Percentiles rank a stretch among this genome's conserved stretches.
Evolutionary conservation across 768 basidiomycete genomes (phyloP).

Genomic region (Agaricus bisporus): DNA sequence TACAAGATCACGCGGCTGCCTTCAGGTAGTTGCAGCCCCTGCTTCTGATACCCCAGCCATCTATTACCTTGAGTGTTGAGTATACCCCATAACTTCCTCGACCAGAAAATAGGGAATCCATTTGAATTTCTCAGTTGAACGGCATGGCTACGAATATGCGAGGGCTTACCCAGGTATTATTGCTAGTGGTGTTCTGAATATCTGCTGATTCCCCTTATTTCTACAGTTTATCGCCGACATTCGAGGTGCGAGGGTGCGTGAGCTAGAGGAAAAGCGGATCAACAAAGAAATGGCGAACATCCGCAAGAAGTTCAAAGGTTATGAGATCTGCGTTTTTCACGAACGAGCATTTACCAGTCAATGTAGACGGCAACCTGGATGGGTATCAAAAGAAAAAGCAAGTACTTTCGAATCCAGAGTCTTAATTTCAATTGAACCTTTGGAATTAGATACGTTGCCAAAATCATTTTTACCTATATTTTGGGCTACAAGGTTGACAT

Average conservation of each 20-base stretch:
- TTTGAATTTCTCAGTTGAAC: background rate
- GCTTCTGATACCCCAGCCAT: background rate
- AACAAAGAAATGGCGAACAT: constrained; percentile 99
- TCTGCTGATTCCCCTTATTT: constrained; percentile 11
- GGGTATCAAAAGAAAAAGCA: constrained; percentile 94
- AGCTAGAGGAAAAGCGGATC: constrained; percentile 96
- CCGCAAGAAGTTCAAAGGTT: constrained; percentile 97
- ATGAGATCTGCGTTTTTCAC: constrained; percentile 4
- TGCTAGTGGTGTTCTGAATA: background rate
- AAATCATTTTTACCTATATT: constrained; percentile 99
- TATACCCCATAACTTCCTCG: background rate
- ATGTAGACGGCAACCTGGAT: constrained; percentile 74
- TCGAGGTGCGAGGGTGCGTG: constrained; percentile 91
- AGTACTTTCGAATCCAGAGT: constrained; percentile 16
- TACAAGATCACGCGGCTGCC: no score
- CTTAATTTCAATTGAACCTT: constrained; percentile 5
- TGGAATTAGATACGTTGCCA: constrained; percentile 80
- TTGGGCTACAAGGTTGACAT: constrained; percentile 98
- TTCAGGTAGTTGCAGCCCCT: no score
- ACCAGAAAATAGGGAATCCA: background rate
- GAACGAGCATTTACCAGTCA: background rate
- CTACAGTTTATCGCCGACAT: constrained; percentile 96
- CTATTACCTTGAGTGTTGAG: background rate
- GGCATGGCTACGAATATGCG: constrained; percentile 89
- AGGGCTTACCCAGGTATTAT: constrained; percentile 83